A percentile compares a stretch with the other conserved stretches of the same genome.
Evolutionary conservation across 1,139 yeast genomes (phyloP).

Genomic region (Kurtzmaniella quercitrusa): DNA sequence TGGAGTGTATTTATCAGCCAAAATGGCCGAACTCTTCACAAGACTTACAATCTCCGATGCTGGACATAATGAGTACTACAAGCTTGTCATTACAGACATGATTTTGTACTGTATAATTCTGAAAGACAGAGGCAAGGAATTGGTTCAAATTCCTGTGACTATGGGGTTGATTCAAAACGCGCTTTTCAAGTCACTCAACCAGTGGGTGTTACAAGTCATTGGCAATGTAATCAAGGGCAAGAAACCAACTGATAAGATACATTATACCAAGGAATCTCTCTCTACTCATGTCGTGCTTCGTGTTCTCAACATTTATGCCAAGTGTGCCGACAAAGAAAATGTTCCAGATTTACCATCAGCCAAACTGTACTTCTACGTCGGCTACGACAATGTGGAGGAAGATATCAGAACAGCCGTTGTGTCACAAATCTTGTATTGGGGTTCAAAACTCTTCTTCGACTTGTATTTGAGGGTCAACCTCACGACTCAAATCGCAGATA

Average conservation of each 20-base stretch:
- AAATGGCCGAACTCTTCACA: slow-evolving; percentile 29
- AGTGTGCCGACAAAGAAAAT: slow-evolving; percentile 26
- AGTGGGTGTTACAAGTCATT: slow-evolving; percentile 11
- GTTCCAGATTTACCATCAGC: slow-evolving; percentile 21
- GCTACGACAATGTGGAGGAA: slow-evolving; percentile 10
- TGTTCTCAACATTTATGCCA: slow-evolving; percentile 37
- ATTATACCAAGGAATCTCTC: slow-evolving; percentile 32
- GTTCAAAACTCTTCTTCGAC: slow-evolving; percentile 21
- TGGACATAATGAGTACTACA: slow-evolving; percentile 15
- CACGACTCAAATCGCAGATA: not conserved
- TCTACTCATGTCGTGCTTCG: slow-evolving; percentile 38
- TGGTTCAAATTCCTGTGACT: slow-evolving; percentile 40
- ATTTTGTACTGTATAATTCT: slow-evolving; percentile 21
- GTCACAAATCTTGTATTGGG: slow-evolving; percentile 9
- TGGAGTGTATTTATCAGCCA: slow-evolving; percentile 38
- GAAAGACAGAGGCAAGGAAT: slow-evolving; percentile 29
- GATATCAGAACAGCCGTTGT: not conserved
- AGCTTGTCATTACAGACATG: slow-evolving; percentile 26
- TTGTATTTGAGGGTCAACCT: slow-evolving; percentile 29
- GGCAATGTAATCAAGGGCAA: slow-evolving; percentile 21
- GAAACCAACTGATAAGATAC: slow-evolving; percentile 33
- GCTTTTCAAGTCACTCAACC: slow-evolving; percentile 29
- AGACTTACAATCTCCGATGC: slow-evolving; percentile 20
- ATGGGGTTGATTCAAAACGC: slow-evolving; percentile 45
- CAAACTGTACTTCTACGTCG: slow-evolving; percentile 22